Conservation (phyloP, 352 stramenopile species). For the Globisporangium nagaii region DNA sequence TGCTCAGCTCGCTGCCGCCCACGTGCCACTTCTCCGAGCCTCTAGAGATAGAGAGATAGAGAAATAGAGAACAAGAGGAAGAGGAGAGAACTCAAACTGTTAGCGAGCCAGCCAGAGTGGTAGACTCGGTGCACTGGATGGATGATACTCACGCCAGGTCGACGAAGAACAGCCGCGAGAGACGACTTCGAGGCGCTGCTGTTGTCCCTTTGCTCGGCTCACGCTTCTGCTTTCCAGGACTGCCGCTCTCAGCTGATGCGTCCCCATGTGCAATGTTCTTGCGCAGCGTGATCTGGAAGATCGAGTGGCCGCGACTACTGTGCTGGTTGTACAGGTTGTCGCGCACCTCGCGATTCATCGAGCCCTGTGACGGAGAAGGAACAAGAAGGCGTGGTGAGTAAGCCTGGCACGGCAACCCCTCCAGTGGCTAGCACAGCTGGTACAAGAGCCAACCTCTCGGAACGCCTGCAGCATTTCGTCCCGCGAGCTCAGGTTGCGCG, state of each 20-base stretch:
- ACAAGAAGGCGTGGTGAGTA: too few relatives aligned
- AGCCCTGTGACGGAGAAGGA: conserved; percentile 32
- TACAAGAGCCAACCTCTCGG: conserved; percentile 53
- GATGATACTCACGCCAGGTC: conserved; percentile 43
- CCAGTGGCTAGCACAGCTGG: too few relatives aligned
- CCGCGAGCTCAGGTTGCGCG: conserved; percentile 31
- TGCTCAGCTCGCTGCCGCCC: conserved; percentile 39
- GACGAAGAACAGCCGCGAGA: conserved; percentile 66
- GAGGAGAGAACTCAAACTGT: not conserved
- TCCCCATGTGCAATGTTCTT: too few relatives aligned
- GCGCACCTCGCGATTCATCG: conserved; percentile 54
- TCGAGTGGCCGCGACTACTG: conserved; percentile 59
- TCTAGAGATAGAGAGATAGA: conserved; percentile 13
- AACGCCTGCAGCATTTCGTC: conserved; percentile 55
- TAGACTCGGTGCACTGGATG: not conserved
- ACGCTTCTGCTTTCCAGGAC: not conserved
- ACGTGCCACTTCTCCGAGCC: conserved; percentile 70
- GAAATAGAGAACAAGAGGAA: too few relatives aligned
- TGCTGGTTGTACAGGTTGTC: conserved; percentile 76
- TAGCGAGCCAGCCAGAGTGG: conserved; percentile 3
- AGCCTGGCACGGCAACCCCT: too few relatives aligned
- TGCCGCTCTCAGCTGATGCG: not conserved
- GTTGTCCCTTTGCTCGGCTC: not conserved
- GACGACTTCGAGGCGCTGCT: conserved; percentile 23
- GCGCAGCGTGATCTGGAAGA: conserved; percentile 67